A percentile compares a stretch with the other conserved stretches of the same genome.
These are phyloP conservation scores for Aspergillus haitiensis DNA, from an alignment of 495 filamentous ascomycete genomes.

Conservation along the genomic window DNA sequence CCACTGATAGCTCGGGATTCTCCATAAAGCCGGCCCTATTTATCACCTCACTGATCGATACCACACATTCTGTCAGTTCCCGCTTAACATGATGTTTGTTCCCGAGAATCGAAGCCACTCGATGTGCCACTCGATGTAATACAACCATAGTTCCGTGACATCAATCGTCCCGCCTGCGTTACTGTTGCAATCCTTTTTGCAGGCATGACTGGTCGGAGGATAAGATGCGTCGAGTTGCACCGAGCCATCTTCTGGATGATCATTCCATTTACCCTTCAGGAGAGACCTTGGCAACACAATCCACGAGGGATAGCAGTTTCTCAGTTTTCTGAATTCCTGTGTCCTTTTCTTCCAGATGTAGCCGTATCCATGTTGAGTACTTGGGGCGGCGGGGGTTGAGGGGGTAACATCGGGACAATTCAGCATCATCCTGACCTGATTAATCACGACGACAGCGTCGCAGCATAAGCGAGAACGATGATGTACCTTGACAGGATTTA, in stretches of 20 bases:
- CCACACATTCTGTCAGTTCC: conserved; percentile 8
- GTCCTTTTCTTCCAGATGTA: too few species aligned
- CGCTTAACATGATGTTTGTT: conserved; percentile 2
- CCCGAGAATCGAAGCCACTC: background rate
- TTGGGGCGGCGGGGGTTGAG: too few species aligned
- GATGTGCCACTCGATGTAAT: background rate
- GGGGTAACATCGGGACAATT: too few species aligned
- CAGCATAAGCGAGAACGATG: too few species aligned
- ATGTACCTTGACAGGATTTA: too few species aligned
- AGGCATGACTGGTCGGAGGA: conserved; percentile 10
- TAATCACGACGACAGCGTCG: too few species aligned
- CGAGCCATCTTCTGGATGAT: background rate
- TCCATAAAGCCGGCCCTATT: background rate
- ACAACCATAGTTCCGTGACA: conserved; percentile 13
- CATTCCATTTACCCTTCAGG: background rate
- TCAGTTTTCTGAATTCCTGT: background rate
- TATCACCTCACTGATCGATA: background rate
- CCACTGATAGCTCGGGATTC: background rate
- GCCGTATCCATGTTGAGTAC: too few species aligned
- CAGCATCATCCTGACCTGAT: too few species aligned
- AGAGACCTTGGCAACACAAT: background rate
- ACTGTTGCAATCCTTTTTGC: background rate
- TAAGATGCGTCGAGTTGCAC: conserved; percentile 8
- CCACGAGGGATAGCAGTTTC: background rate
- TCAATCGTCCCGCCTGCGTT: conserved; percentile 13